Base-by-base conservation (phyloP, 345 rosid species). In the Gossypium stocksii region DNA sequence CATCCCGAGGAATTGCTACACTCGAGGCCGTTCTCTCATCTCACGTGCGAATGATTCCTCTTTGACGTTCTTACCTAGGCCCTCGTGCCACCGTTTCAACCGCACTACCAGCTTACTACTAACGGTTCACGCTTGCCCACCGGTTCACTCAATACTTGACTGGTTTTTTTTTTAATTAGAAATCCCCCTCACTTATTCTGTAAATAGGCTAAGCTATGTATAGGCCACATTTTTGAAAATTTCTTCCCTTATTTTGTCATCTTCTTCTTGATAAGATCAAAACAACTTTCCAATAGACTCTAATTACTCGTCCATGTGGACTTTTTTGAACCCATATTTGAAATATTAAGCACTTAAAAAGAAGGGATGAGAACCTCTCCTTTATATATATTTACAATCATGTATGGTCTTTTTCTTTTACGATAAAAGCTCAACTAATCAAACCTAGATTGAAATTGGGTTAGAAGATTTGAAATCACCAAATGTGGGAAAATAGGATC, bases 21-120 rank as follows among this genome's bases (percentile, higher is more conserved):
- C 23, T 79, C 83, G 79, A 73, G 80, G 85, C 82, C 81, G 75
- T 38, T 44, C 78, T 1, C 58, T n/a, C 11, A 46, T 46, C 51
- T 51, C 87, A 82, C 87, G 86, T 86, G 89, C 81, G 76, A 73
- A 85, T 84, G 77, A 73, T 77, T 43, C 52, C 29, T 13, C 72
- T 82, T 75, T 75, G 80, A 78, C 77, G 17, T 66, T 72, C 66
- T 71, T 14, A 9, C 65, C 65, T 77, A 23, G 27, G 38, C 34
- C 46, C 46, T 56, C 81, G 74, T 72, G 83, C 79, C 79, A 9
- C 16, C 58, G 38, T 34, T 34, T 29, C 34, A 4, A 29, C 38
- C 38, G 38, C 38, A 29, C 38, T 3, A 29, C 38, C 38, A 3
- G 38, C 38, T 29, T 34, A 5, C 7, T 34, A 59, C 74, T 65